phyloP scores from a whole-genome alignment of 768 basidiomycete genomes.

The Hericium erinaceus region DNA sequence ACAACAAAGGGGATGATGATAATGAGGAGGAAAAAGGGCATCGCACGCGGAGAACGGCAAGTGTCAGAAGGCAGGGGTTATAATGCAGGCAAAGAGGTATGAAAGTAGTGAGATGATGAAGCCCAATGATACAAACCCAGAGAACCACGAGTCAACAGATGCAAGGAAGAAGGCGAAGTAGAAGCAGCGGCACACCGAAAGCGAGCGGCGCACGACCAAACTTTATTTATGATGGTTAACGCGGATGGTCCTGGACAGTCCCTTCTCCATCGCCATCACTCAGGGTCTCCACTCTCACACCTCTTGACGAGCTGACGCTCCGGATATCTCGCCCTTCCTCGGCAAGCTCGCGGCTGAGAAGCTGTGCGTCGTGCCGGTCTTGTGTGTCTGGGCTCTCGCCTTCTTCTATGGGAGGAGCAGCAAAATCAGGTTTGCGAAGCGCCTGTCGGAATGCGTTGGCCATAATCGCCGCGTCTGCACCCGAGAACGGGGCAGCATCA shows the following conservation, averaged over 20 bases:
- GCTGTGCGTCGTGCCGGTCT: conserved; percentile 26
- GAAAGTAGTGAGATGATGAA: background rate
- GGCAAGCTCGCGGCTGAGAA: conserved; percentile 68
- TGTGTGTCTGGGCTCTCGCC: conserved; percentile 50
- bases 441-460: conserved; percentile 87
- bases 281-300: conserved; percentile 67
- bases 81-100: background rate
- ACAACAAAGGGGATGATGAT: background rate
- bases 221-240: background rate
- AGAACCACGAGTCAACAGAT: background rate
- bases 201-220: background rate
- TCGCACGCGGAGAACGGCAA: background rate
- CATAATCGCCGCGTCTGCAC: conserved; percentile 86
- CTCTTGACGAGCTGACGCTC: conserved; percentile 73
- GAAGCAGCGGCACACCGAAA: background rate
- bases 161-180: background rate
- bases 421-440: conserved; percentile 83
- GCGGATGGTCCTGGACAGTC: conserved; percentile 17
- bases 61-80: background rate
- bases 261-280: conserved; percentile 37
- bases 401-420: conserved; percentile 60
- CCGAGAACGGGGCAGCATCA: conserved; percentile 65
- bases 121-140: background rate
- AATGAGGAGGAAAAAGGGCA: background rate
- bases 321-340: conserved; percentile 87